Conservation (phyloP, 1,284 basidiomycete genomes). For the Salmacisia buchloeana region DNA sequence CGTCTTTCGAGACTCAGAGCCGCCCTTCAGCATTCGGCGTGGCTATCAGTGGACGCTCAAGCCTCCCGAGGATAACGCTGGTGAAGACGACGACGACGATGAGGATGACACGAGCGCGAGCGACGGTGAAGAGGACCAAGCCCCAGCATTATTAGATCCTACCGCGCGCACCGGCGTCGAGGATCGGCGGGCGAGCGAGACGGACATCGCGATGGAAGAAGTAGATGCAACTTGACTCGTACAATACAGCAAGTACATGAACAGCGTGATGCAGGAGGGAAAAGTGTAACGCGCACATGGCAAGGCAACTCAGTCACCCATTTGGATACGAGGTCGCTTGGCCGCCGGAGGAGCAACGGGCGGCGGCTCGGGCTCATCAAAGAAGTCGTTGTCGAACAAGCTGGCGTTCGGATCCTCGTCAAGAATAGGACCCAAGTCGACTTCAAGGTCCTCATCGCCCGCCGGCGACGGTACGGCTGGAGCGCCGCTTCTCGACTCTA, state of each 20-base stretch:
- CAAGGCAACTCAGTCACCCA: background rate
- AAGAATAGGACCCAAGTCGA: too few relatives aligned
- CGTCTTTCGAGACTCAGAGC: conserved; percentile 21
- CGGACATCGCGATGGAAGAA: background rate
- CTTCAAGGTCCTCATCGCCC: background rate
- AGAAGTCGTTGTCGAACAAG: background rate
- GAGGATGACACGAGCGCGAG: background rate
- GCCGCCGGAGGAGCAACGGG: background rate
- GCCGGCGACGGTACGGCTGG: background rate
- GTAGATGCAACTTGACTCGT: conserved; percentile 1
- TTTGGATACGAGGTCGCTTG: conserved; percentile 7
- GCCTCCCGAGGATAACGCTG: conserved; percentile 15
- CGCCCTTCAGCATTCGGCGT: conserved; percentile 32
- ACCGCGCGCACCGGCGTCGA: too few relatives aligned
- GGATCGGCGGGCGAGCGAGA: background rate
- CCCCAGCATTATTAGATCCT: too few relatives aligned
- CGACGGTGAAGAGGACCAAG: conserved; percentile 2
- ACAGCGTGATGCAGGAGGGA: background rate
- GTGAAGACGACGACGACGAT: conserved; percentile 12
- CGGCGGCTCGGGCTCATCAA: background rate
- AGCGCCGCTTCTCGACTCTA: background rate
- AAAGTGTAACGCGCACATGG: background rate
- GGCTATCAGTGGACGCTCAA: conserved; percentile 41
- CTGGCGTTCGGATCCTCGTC: background rate
- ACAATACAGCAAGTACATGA: background rate